These are phyloP conservation scores for Aspergillus thermomutatus DNA, from an alignment of 2,329 filamentous ascomycete species.

Conservation along the genomic window DNA sequence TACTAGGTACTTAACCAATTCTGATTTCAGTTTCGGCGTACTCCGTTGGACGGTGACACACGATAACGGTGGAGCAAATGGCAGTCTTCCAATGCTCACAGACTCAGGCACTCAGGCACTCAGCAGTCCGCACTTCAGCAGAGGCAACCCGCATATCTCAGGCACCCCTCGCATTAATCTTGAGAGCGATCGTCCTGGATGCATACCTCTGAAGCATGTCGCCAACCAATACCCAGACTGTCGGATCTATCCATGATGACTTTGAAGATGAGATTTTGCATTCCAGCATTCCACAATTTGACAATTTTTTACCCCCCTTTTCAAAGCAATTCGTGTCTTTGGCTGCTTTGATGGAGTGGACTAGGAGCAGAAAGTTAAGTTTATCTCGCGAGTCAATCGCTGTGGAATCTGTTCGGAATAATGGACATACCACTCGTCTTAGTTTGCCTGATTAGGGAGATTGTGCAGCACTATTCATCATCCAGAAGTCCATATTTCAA, in stretches of 20 bases:
- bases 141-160: background rate
- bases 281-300: background rate
- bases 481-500: no score
- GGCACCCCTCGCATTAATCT: background rate
- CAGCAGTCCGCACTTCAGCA: background rate
- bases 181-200: background rate
- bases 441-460: no score
- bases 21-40: background rate
- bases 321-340: background rate
- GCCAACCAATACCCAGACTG: constrained; percentile 14
- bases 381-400: no score
- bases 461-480: no score
- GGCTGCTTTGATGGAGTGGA: background rate
- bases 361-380: no score
- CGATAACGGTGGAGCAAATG: no score
- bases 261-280: background rate
- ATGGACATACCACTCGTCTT: no score
- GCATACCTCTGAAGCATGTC: background rate
- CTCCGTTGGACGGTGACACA: no score
- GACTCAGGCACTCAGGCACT: background rate
- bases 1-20: no score
- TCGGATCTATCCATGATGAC: constrained; percentile 14
- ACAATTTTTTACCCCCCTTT: background rate
- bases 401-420: no score
- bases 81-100: no score